Evolutionary conservation across 139 green algal species (phyloP).

Genomic region (Micractinium sp.): DNA sequence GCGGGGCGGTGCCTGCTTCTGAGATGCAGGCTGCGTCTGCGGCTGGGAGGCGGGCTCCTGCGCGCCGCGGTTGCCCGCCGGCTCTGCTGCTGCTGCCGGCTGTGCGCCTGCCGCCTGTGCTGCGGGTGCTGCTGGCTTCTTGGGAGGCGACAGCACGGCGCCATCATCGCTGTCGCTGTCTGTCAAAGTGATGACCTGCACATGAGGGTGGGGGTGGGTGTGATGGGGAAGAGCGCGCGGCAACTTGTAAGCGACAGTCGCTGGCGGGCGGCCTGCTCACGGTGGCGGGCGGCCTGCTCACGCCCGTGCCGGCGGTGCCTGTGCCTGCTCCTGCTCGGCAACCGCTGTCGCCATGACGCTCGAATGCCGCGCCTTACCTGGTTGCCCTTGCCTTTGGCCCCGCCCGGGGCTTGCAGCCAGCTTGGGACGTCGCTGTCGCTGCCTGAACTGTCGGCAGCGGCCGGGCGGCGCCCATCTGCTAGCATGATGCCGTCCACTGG

Average conservation of each 20-base stretch:
- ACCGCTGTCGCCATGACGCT: too few species aligned
- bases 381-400: slow-evolving; percentile 21
- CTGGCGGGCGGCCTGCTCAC: too few species aligned
- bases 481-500: slow-evolving; percentile 4
- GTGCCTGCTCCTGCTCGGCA: too few species aligned
- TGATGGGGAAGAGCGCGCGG: too few species aligned
- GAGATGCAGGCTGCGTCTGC: not conserved
- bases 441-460: not conserved
- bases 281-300: too few species aligned
- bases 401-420: slow-evolving; percentile 23
- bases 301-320: too few species aligned
- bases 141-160: slow-evolving; percentile 6
- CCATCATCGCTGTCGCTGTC: slow-evolving; percentile 29
- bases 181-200: not conserved
- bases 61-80: slow-evolving; percentile 2
- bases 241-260: too few species aligned
- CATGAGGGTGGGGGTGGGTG: not conserved
- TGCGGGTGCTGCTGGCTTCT: not conserved
- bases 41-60: slow-evolving; percentile 9
- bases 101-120: not conserved
- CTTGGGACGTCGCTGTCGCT: slow-evolving; percentile 37
- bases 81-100: not conserved
- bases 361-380: not conserved
- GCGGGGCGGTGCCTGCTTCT: not conserved
- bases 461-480: not conserved